Evolutionary conservation across 805 yeast species (phyloP), one percentile per base, ranked within the genome.

Genomic region (Blastobotrys terrestris): DNA sequence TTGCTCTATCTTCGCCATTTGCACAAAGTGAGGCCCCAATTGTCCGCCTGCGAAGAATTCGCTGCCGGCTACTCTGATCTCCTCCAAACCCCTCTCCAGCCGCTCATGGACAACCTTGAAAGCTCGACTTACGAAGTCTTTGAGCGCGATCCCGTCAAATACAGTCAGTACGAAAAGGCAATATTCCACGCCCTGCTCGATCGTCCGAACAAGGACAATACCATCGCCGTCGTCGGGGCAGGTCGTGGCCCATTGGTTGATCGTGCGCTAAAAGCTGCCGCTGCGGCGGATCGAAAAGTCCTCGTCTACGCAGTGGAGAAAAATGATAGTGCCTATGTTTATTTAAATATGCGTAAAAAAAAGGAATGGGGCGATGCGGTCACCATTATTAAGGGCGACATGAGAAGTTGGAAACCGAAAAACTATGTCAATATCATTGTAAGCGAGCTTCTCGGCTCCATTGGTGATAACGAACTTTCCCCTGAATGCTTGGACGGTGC

Each of bases 381-480:
- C 0, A 63, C 72, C 6, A 65, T 90, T 1, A 63, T 84, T 2
- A 67, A 74, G 44, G 72, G 70, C 2, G 96, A 91, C 66, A 78
- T 83, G 67, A 69, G 94, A 15, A 55, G 61, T 2, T 79, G 83
- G 82, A 51, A 61, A 6, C 73, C 72, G 2, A 70, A 71, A 15
- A 46, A 40, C 14, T 11, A n/a, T 5, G 74, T 77, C 52, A 77
- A 86, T 62, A 61, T 91, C 44, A 77, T 90, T 6, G 75, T 92
- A 1, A 85, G 95, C 44, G 97, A 91, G 65, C 70, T 92, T 5
- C 67, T 91, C 22, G 97, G 97, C 3, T 87, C 96, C 14, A 86
- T 92, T 70, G 97, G 96, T 2, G 92, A 95, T 66, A 92, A 91
- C 67, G 97, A 91, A 64, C 73, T 88, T 15, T 77, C 87, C 6